These are phyloP conservation scores for Nicotiana tabacum DNA, from an alignment of 257 asterid genomes.

Conservation along the genomic window DNA sequence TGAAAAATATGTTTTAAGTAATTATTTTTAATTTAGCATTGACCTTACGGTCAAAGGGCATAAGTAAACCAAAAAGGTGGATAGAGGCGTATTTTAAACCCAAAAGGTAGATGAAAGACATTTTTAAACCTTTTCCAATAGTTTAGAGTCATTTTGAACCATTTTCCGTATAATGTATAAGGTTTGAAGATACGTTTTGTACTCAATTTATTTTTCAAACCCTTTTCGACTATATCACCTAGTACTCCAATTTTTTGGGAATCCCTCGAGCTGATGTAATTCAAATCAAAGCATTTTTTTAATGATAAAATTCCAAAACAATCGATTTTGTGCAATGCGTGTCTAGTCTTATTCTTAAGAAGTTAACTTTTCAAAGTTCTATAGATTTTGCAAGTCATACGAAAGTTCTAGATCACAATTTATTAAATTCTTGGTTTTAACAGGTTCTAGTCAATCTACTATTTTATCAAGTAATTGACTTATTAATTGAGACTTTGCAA, in stretches of 20 bases:
- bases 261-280: too few relatives aligned
- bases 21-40: too few relatives aligned
- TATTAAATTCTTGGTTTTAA: not conserved
- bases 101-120: too few relatives aligned
- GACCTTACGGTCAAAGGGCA: too few relatives aligned
- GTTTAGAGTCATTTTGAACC: too few relatives aligned
- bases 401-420: not conserved
- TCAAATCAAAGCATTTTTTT: not conserved
- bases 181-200: not conserved
- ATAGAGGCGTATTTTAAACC: too few relatives aligned
- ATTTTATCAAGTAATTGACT: not conserved
- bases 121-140: too few relatives aligned
- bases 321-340: not conserved
- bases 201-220: not conserved
- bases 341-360: not conserved
- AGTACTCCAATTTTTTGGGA: too few relatives aligned
- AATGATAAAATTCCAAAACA: not conserved
- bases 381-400: not conserved
- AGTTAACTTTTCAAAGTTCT: not conserved
- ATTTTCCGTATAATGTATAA: too few relatives aligned
- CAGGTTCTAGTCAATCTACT: not conserved
- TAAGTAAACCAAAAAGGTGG: too few relatives aligned
- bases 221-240: too few relatives aligned
- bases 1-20: too few relatives aligned
- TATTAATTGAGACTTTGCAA: not conserved